phyloP scores from a whole-genome alignment of 2,329 filamentous ascomycete genomes.

The Talaromyces sp. region DNA sequence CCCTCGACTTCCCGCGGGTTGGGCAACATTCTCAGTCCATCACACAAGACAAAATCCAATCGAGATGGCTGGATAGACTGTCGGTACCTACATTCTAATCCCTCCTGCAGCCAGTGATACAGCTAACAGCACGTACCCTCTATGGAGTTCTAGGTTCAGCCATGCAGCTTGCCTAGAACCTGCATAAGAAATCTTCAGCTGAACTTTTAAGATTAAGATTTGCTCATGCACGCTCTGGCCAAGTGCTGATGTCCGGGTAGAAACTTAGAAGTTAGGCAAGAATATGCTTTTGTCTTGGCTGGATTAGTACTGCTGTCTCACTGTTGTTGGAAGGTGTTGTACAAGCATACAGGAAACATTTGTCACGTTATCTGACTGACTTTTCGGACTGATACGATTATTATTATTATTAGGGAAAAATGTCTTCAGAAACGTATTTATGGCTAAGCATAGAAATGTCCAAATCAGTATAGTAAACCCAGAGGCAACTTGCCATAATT shows the following conservation, averaged over 20 bases:
- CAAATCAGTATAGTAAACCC: background rate
- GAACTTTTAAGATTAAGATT: background rate
- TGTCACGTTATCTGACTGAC: background rate
- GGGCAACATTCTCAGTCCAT: background rate
- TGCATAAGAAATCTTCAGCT: background rate
- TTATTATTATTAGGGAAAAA: background rate
- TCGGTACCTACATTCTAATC: background rate
- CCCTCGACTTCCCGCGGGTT: background rate
- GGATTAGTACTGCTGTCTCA: background rate
- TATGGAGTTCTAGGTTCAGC: background rate
- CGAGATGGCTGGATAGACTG: background rate
- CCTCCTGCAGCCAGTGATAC: background rate
- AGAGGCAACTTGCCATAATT: background rate
- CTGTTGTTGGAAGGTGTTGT: background rate
- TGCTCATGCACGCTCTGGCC: background rate
- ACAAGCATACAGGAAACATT: background rate
- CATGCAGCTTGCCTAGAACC: background rate
- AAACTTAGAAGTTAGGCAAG: background rate
- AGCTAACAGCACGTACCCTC: too few relatives aligned
- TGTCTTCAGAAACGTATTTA: background rate
- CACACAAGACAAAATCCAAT: background rate
- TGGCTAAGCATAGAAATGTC: background rate
- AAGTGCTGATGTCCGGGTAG: background rate
- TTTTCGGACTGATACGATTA: background rate
- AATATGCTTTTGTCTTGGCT: background rate